These are phyloP conservation scores for Pisolithus thermaeus DNA, from an alignment of 1,284 basidiomycete species.

Conservation along the genomic window DNA sequence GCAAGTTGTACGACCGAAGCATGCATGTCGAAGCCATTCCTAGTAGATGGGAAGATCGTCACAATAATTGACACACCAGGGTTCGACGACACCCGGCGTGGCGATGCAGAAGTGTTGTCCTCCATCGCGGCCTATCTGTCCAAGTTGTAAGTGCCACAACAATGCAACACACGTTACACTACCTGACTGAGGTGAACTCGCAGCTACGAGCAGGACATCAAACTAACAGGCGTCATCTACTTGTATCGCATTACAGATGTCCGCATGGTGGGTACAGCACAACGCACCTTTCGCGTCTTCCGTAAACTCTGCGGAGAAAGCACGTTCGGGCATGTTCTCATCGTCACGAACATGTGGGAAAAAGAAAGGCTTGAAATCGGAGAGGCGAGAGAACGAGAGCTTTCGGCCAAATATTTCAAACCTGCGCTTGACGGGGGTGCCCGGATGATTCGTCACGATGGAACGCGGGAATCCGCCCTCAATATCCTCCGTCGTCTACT, in stretches of 20 bases:
- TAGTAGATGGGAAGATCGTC: conserved; percentile 27
- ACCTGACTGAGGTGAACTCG: not conserved
- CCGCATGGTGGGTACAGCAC: conserved; percentile 45
- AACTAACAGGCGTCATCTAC: conserved; percentile 48
- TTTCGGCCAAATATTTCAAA: conserved; percentile 35
- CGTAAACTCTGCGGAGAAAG: conserved; percentile 45
- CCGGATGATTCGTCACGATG: conserved; percentile 31
- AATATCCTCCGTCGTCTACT: conserved; percentile 29
- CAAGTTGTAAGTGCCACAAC: conserved; percentile 23
- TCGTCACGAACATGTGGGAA: conserved; percentile 50
- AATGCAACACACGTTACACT: not conserved
- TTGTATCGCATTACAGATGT: conserved; percentile 50
- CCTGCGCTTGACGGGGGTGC: conserved; percentile 38
- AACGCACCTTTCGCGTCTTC: conserved; percentile 46
- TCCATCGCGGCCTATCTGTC: conserved; percentile 32
- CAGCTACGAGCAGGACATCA: conserved; percentile 35
- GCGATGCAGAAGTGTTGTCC: conserved; percentile 36
- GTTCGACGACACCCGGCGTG: conserved; percentile 34
- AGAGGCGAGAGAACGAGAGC: conserved; percentile 31
- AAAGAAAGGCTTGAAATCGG: conserved; percentile 31
- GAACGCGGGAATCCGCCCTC: conserved; percentile 24
- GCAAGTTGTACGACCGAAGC: conserved; percentile 32
- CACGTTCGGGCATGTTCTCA: conserved; percentile 41
- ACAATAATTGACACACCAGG: conserved; percentile 36
- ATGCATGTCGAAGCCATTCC: conserved; percentile 27